phyloP scores from a whole-genome alignment of 495 filamentous ascomycete genomes.

The Aspergillus sparsus region DNA sequence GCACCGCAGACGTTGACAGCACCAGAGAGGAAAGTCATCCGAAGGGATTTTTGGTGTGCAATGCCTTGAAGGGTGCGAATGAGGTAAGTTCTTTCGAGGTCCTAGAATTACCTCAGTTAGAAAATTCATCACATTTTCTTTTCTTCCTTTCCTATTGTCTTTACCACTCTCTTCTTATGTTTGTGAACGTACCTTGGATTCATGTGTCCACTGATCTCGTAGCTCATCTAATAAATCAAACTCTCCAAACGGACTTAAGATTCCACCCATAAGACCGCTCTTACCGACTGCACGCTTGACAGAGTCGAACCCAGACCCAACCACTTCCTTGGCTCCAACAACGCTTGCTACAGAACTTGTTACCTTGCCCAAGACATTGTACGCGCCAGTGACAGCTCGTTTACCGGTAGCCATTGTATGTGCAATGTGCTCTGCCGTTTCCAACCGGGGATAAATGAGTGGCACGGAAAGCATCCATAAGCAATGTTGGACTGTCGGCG shows the following conservation, averaged over 20 bases:
- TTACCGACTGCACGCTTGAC: conserved; percentile 97
- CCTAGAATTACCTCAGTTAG: conserved; percentile 43
- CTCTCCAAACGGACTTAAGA: conserved; percentile 96
- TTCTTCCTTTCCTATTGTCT: neutral
- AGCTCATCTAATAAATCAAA: conserved; percentile 93
- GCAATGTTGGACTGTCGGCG: conserved; percentile 90
- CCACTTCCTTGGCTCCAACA: conserved; percentile 88
- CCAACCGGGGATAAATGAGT: conserved; percentile 85
- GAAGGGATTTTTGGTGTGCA: conserved; percentile 84
- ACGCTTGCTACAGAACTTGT: conserved; percentile 92
- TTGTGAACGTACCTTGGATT: conserved; percentile 67
- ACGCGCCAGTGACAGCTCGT: conserved; percentile 90
- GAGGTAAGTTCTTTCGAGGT: conserved; percentile 93
- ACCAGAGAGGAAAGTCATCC: conserved; percentile 95
- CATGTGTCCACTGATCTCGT: conserved; percentile 96
- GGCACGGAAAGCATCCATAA: conserved; percentile 94
- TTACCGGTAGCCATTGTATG: conserved; percentile 93
- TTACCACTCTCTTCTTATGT: conserved; percentile 3
- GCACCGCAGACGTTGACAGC: conserved; percentile 91
- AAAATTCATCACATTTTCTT: neutral
- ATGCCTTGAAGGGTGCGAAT: conserved; percentile 96
- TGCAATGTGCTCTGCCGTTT: conserved; percentile 85
- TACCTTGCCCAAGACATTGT: conserved; percentile 92
- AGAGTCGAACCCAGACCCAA: conserved; percentile 85
- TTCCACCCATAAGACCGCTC: conserved; percentile 87